Base-by-base conservation (phyloP, 2,329 filamentous ascomycete genomes). In the Endocalyx cinctus region DNA sequence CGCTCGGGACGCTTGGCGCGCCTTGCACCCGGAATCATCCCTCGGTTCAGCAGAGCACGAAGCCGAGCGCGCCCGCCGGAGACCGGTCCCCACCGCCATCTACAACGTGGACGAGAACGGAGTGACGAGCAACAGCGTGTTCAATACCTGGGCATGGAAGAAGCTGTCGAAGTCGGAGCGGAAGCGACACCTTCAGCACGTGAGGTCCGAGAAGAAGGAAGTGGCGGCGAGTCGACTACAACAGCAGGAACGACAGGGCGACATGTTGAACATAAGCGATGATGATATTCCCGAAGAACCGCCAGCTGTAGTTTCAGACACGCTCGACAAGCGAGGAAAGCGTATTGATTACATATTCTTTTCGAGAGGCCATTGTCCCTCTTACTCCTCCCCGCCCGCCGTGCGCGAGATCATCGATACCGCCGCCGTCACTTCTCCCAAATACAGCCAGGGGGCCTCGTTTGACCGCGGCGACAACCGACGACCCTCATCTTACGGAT, bases 311-410 rank as follows among this genome's bases (percentile, higher is more conserved):
- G 68, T 82, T n/a, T 72, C 74, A 0, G 72, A 82, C 29, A 75
- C 77, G 0, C 60, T 70, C 4, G 89, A 96, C 54, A 78, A 77
- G 0, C 70, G 69, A 16, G 90, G 84, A n/a, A 90, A 95, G 58
- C 72, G 92, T 15, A 73, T 97, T 29, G 92, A 98, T 62, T 98
- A 98, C 61, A 84, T 98, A 52, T 97, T 98, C 61, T 82, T 87
- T 47, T 77, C 75, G 2, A 73, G 74, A 10, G 74, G 70, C 10
- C 45, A 45, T 12, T 38, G 42, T 33, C 50, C 39, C 13, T 43
- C 29, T 20, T 37, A 35, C 15, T 37, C 32, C 27, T 40, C 34
- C 15, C 37, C 45, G 5, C 35, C 37, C 4, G 38, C 35, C 20
- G 40, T 41, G 26, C 39, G 40, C 16, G 34, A 42, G 12, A 41